phyloP scores from a whole-genome alignment of 2,329 filamentous ascomycete genomes.

The Hortaea werneckii region DNA sequence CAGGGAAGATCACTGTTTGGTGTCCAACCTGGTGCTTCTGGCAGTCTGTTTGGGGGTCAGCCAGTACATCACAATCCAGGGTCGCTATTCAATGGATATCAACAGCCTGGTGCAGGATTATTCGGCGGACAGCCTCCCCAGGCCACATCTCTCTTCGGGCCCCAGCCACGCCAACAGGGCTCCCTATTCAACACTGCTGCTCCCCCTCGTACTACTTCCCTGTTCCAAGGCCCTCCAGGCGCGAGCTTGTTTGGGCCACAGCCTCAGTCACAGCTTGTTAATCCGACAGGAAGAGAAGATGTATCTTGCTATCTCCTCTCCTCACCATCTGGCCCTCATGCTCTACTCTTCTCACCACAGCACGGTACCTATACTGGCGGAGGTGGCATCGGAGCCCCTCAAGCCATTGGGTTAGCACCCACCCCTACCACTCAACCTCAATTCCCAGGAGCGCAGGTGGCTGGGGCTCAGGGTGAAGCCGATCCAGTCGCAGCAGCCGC shows the following conservation, averaged over 20 bases:
- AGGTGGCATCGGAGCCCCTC: background rate
- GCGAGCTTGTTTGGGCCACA: slow-evolving; percentile 1
- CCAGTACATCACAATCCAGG: too few species aligned
- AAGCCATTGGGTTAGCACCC: background rate
- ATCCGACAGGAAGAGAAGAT: slow-evolving; percentile 9
- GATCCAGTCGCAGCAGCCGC: slow-evolving; percentile 1
- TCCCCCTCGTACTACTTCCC: background rate
- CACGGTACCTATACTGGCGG: slow-evolving; percentile 18
- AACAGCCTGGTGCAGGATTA: too few species aligned
- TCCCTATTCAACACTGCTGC: background rate
- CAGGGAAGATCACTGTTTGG: too few species aligned
- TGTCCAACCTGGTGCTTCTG: too few species aligned
- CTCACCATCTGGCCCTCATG: slow-evolving; percentile 35
- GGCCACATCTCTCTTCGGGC: too few species aligned
- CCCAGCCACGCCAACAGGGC: background rate
- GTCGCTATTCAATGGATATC: too few species aligned
- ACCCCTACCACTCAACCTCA: background rate
- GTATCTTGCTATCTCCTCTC: slow-evolving; percentile 33
- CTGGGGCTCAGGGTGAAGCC: background rate
- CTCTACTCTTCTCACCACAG: slow-evolving; percentile 32
- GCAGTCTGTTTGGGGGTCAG: too few species aligned
- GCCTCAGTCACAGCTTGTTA: background rate
- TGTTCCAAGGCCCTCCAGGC: background rate
- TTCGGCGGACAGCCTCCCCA: too few species aligned
- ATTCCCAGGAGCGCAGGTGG: background rate